Base-by-base conservation (phyloP, 73 alveolate genomes). In the Urostyla sp. region DNA sequence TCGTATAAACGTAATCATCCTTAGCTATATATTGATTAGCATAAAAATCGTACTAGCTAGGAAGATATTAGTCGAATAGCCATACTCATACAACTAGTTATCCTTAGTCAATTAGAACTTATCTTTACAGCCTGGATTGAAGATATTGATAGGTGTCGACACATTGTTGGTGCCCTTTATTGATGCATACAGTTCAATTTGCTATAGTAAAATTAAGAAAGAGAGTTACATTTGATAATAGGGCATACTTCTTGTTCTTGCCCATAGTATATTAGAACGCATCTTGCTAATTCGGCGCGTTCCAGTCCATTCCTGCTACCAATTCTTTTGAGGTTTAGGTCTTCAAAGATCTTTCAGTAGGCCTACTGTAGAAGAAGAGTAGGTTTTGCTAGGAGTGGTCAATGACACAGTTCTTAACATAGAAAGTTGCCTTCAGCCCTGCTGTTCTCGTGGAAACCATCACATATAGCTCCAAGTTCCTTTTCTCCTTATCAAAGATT, bases 1-100 rank as follows among this genome's bases (percentile, higher is more conserved):
- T 81, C 13, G 80, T 67, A 55, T 81, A 81, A 13, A 67, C 34
- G 26, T 57, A 50, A 28, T 81, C 84, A 81, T 46, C 79, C 66
- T 66, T 40, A 18, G 80, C 90, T 80, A 46, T 10, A 43, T 23
- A 20, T 37, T 26, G 2, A 36, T 38, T 20, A 26, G 34, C 11
- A 48, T 46, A 27, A 6, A 48, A 40, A 43, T 49, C 46, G 32
- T 66, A 50, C 84, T 35, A 13, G 84, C 84, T 28, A 61, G 51
- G 28, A 40, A 80, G 5, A 81, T 57, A 18, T 77, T 48, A 20
- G 88, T 54, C 0, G 60, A 35, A 67, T 77, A 77, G 43, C 60
- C 76, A 23, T 23, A 56, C 35, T 75, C 80, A 28, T 27, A 77
- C 32, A 57, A 34, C 44, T 26, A 58, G 23, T 37, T 24, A 13